Conservation (phyloP, 306 rosid species). For the Albizia julibrissin region DNA sequence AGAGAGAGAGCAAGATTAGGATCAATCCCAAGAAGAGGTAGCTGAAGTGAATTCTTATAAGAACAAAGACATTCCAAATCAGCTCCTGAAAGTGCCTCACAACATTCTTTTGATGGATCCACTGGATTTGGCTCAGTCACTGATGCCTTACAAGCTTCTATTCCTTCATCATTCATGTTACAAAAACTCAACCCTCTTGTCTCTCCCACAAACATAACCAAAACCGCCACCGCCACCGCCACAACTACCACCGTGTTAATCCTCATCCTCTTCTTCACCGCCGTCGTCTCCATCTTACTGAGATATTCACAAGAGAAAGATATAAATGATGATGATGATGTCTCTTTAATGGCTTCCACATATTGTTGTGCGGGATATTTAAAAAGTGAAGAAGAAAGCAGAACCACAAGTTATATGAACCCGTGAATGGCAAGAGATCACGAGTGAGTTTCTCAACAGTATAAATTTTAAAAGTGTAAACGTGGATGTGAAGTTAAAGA, state of each 20-base stretch:
- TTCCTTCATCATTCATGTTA: background rate
- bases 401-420: background rate
- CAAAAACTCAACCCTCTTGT: background rate
- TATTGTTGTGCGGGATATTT: background rate
- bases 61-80: constrained; percentile 56
- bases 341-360: background rate
- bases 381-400: background rate
- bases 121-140: constrained; percentile 2
- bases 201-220: background rate
- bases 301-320: background rate
- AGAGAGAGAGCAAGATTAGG: constrained; percentile 63
- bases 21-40: constrained; percentile 66
- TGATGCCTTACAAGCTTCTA: background rate
- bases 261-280: background rate
- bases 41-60: constrained; percentile 51
- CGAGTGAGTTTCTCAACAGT: background rate
- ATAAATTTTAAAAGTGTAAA: background rate
- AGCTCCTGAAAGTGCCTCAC: background rate
- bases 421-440: background rate
- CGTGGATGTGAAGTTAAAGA: background rate
- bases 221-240: background rate
- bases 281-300: background rate
- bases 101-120: constrained; percentile 1
- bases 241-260: background rate
- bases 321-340: background rate